Conservation (phyloP, 148 eudicot genomes). For the Pharnaceum exiguum region DNA sequence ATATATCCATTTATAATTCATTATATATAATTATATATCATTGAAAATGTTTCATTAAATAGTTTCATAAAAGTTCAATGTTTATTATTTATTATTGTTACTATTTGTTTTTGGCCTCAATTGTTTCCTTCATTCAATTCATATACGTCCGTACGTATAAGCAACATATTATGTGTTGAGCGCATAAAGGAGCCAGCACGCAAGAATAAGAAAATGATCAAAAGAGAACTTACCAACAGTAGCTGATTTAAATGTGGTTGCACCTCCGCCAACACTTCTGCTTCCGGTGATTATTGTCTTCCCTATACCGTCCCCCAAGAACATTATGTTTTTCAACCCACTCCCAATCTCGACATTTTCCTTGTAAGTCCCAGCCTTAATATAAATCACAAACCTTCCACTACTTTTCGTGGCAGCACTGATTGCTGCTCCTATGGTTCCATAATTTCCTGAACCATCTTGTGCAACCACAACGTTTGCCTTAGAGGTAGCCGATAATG, state of each 20-base stretch:
- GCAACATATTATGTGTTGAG: too few relatives aligned
- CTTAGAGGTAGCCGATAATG: constrained; percentile 10
- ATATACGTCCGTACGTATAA: too few relatives aligned
- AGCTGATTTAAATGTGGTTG: constrained; percentile 60
- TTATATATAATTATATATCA: too few relatives aligned
- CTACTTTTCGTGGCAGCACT: constrained; percentile 39
- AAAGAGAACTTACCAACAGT: constrained; percentile 62
- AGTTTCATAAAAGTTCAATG: too few relatives aligned
- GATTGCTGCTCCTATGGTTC: constrained; percentile 46
- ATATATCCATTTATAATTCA: too few relatives aligned
- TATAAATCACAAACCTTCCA: constrained; percentile 60
- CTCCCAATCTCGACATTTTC: constrained; percentile 47
- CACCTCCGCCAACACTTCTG: constrained; percentile 71
- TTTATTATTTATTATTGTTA: too few relatives aligned
- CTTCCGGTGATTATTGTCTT: constrained; percentile 73
- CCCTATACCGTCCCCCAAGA: constrained; percentile 81
- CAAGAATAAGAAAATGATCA: background rate
- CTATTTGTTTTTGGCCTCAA: too few relatives aligned
- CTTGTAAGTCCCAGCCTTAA: constrained; percentile 55
- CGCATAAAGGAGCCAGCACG: background rate
- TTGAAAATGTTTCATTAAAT: too few relatives aligned
- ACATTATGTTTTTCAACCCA: constrained; percentile 43
- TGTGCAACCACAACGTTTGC: constrained; percentile 66
- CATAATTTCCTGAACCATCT: constrained; percentile 71
- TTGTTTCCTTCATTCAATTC: too few relatives aligned